Evolutionary conservation across 2,329 filamentous ascomycete species (phyloP).

Genomic region (Penicillium sp.): DNA sequence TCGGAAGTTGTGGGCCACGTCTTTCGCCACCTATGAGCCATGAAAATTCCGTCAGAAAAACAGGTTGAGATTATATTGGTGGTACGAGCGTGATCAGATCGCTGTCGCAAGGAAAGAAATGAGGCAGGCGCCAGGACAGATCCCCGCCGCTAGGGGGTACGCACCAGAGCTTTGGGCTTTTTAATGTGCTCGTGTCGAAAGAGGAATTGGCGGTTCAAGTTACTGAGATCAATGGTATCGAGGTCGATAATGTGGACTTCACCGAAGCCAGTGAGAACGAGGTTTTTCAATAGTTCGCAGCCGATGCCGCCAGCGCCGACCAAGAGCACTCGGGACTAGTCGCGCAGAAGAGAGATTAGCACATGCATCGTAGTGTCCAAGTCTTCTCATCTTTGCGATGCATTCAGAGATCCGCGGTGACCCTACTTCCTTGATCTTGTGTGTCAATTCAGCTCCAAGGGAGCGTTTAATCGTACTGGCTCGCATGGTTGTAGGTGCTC

Average conservation of each 20-base stretch:
- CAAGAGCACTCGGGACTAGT: slow-evolving; percentile 78
- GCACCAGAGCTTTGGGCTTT: slow-evolving; percentile 85
- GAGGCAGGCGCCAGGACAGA: slow-evolving; percentile 2
- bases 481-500: slow-evolving; percentile 28
- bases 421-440: slow-evolving; percentile 37
- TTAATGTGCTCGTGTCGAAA: slow-evolving; percentile 97
- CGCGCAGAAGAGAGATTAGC: background rate
- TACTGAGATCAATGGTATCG: slow-evolving; percentile 96
- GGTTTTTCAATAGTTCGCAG: slow-evolving; percentile 94
- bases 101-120: slow-evolving; percentile 7
- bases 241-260: slow-evolving; percentile 94
- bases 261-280: slow-evolving; percentile 84
- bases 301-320: slow-evolving; percentile 96
- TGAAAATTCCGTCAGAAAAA: slow-evolving; percentile 12
- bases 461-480: slow-evolving; percentile 41
- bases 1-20: slow-evolving; percentile 85
- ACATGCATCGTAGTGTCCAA: background rate
- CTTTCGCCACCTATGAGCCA: slow-evolving; percentile 69
- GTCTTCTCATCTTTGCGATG: too few relatives aligned
- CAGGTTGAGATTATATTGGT: background rate
- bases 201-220: slow-evolving; percentile 94
- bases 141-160: slow-evolving; percentile 23
- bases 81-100: background rate
- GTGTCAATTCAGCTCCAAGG: slow-evolving; percentile 35
- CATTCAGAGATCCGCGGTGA: background rate